These are phyloP conservation scores for Diplocarpon mali DNA, from an alignment of 2,329 filamentous ascomycete genomes.

Conservation along the genomic window DNA sequence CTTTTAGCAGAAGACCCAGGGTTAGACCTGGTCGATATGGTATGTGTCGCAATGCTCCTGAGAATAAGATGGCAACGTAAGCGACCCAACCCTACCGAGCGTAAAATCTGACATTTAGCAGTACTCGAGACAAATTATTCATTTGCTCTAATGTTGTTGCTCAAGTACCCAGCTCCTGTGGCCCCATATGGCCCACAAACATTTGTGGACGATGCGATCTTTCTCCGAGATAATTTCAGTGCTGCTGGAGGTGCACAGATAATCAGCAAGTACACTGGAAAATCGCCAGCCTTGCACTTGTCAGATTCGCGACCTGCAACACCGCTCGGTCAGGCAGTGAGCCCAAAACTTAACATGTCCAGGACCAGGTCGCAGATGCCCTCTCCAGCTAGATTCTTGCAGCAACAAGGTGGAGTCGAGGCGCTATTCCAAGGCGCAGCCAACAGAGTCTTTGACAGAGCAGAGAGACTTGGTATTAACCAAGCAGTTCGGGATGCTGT, in stretches of 20 bases:
- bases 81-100: slow-evolving; percentile 21
- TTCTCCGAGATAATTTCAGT: slow-evolving; percentile 55
- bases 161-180: slow-evolving; percentile 67
- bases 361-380: slow-evolving; percentile 23
- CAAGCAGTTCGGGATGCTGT: slow-evolving; percentile 72
- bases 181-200: slow-evolving; percentile 57
- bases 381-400: slow-evolving; percentile 30
- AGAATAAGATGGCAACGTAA: slow-evolving; percentile 81
- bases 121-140: slow-evolving; percentile 85
- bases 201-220: slow-evolving; percentile 78
- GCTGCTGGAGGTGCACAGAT: slow-evolving; percentile 50
- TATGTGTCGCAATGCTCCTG: slow-evolving; percentile 91
- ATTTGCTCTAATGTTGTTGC: slow-evolving; percentile 64
- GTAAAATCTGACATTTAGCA: slow-evolving; percentile 29
- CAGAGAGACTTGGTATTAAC: slow-evolving; percentile 70
- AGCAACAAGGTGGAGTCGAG: slow-evolving; percentile 49
- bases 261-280: slow-evolving; percentile 61
- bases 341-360: slow-evolving; percentile 15
- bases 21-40: slow-evolving; percentile 71
- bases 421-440: slow-evolving; percentile 65
- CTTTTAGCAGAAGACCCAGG: slow-evolving; percentile 78
- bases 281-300: slow-evolving; percentile 30
- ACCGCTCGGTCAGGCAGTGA: slow-evolving; percentile 20
- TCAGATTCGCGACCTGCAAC: slow-evolving; percentile 22
- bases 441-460: slow-evolving; percentile 59